A percentile compares a stretch with the other conserved stretches of the same genome.
Evolutionary conservation across 1,284 basidiomycete genomes (phyloP).

Genomic region (Rhodotorula sp.): DNA sequence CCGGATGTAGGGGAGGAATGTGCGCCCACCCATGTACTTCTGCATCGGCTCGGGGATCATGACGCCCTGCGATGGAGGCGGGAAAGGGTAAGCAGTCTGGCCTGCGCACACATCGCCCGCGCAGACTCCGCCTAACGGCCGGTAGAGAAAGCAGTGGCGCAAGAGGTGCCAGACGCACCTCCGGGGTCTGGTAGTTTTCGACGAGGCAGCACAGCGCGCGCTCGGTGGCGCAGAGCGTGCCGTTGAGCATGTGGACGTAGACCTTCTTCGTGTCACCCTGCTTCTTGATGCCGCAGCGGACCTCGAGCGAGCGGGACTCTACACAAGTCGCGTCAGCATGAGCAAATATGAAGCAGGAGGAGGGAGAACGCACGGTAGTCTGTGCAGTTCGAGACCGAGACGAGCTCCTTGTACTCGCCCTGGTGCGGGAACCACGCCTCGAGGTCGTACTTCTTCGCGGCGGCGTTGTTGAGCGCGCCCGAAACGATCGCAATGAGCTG

Average conservation of each 20-base stretch:
- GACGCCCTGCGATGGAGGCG: conserved; percentile 64
- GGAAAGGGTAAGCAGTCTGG: background rate
- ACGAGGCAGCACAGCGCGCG: conserved; percentile 94
- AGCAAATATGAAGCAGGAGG: background rate
- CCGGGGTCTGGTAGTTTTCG: conserved; percentile 97
- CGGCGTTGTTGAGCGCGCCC: conserved; percentile 93
- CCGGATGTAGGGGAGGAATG: conserved; percentile 77
- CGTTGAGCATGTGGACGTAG: conserved; percentile 97
- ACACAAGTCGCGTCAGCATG: conserved; percentile 11
- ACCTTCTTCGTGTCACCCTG: conserved; percentile 83
- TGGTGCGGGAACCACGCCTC: conserved; percentile 99
- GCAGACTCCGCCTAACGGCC: background rate
- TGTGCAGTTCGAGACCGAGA: conserved; percentile 55
- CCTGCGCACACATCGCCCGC: no score
- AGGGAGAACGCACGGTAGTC: conserved; percentile 51
- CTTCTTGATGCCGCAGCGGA: conserved; percentile 83
- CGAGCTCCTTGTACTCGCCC: conserved; percentile 84
- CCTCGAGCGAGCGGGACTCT: conserved; percentile 88
- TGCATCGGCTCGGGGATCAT: conserved; percentile 82
- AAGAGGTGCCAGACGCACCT: conserved; percentile 60
- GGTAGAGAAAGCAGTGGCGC: background rate
- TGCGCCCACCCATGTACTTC: conserved; percentile 94
- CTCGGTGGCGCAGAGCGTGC: conserved; percentile 95
- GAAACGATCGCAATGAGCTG: conserved; percentile 94
- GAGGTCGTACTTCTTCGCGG: conserved; percentile 94